A percentile compares a stretch with the other conserved stretches of the same genome.
phyloP scores from a whole-genome alignment of 2,329 filamentous ascomycete genomes.

The Beauveria scarabaeidicola region DNA sequence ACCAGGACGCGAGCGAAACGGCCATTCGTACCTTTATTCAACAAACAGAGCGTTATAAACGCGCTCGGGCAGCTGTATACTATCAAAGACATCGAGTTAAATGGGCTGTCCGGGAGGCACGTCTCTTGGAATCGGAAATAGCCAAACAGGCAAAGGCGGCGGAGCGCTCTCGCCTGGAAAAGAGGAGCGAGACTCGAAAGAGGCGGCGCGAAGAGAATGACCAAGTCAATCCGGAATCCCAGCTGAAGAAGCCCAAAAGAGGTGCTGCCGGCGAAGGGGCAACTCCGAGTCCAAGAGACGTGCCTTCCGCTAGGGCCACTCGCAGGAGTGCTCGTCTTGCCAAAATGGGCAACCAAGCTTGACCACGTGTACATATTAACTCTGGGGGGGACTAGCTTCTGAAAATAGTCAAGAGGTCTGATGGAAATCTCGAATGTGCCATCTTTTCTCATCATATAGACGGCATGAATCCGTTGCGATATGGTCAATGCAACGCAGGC shows the following conservation, averaged over 20 bases:
- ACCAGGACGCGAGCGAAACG: not conserved
- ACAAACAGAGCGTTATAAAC: not conserved
- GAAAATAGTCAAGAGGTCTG: no score
- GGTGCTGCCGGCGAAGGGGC: not conserved
- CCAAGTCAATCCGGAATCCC: not conserved
- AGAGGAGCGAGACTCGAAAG: not conserved
- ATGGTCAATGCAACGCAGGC: not conserved
- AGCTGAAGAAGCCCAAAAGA: not conserved
- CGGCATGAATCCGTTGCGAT: no score
- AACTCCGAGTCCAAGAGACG: not conserved
- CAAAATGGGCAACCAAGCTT: not conserved
- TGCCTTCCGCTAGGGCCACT: not conserved
- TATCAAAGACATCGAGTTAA: not conserved
- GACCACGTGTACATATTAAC: not conserved
- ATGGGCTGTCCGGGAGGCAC: not conserved
- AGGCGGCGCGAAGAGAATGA: not conserved
- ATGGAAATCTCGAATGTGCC: no score
- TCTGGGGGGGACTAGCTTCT: no score
- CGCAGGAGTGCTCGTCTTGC: not conserved
- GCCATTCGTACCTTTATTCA: not conserved
- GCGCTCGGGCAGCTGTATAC: not conserved
- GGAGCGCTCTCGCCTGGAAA: not conserved
- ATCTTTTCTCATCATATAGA: no score
- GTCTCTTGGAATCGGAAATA: not conserved
- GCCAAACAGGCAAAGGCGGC: not conserved